Evolutionary conservation across 1,284 basidiomycete species (phyloP).

Genomic region (Rhodotorula mucilaginosa): DNA sequence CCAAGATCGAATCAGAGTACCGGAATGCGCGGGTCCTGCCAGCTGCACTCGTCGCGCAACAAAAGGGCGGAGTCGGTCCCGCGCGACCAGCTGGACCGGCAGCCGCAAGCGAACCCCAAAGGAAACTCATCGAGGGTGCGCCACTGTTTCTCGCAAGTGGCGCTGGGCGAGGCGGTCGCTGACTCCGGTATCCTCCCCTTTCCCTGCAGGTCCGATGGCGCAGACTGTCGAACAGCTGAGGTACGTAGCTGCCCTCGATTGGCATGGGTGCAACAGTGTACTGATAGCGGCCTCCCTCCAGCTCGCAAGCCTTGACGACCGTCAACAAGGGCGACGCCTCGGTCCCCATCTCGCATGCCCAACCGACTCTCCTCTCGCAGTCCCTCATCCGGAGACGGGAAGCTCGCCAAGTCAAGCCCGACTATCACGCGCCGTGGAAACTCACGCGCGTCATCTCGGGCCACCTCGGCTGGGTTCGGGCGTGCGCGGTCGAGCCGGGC

Average conservation of each 20-base stretch:
- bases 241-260: neutral
- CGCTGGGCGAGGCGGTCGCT: neutral
- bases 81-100: conserved; percentile 60
- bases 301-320: conserved; percentile 36
- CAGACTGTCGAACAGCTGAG: conserved; percentile 29
- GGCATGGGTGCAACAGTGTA: neutral
- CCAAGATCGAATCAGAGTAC: conserved; percentile 81
- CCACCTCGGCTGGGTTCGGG: conserved; percentile 97
- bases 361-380: conserved; percentile 63
- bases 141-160: neutral
- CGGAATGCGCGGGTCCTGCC: conserved; percentile 81
- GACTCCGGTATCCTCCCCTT: neutral
- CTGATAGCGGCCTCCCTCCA: neutral
- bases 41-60: conserved; percentile 72
- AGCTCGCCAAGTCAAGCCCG: conserved; percentile 85
- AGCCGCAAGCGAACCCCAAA: conserved; percentile 11
- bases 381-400: conserved; percentile 87
- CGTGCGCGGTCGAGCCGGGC: conserved; percentile 90
- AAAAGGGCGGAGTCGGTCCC: conserved; percentile 60
- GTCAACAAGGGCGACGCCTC: conserved; percentile 5
- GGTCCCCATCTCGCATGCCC: conserved; percentile 34
- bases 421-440: conserved; percentile 94
- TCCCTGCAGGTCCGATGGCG: conserved; percentile 29
- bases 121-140: conserved; percentile 41
- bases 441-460: conserved; percentile 95